A percentile compares a stretch with the other conserved stretches of the same genome.
These are phyloP conservation scores for Platanus orientalis DNA, from an alignment of 164 flowering plant species.

Conservation along the genomic window DNA sequence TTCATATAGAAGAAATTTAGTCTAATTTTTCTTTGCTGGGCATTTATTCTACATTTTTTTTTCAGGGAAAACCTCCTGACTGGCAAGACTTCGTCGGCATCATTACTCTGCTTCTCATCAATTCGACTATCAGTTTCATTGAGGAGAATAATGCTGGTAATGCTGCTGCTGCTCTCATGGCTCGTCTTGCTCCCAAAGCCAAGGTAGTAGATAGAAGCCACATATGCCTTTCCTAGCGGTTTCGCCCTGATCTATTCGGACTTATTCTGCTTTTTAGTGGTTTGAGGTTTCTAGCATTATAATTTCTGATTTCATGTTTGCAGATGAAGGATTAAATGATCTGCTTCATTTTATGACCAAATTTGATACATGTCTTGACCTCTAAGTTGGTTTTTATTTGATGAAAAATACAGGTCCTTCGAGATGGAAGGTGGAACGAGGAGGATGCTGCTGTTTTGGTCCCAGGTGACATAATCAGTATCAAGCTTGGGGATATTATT, in stretches of 20 bases:
- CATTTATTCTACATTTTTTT: neutral
- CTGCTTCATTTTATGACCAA: too few species aligned
- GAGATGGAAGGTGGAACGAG: conserved; percentile 84
- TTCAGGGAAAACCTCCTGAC: conserved; percentile 83
- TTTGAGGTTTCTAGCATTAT: neutral
- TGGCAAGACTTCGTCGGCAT: conserved; percentile 96
- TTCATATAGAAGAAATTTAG: too few species aligned
- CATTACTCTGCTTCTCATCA: conserved; percentile 65
- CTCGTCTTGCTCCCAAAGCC: conserved; percentile 87
- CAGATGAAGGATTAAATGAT: too few species aligned
- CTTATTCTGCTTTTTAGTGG: neutral
- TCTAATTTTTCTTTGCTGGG: too few species aligned
- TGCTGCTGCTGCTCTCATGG: conserved; percentile 97
- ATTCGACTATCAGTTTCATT: conserved; percentile 86
- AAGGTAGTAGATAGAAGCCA: conserved; percentile 35
- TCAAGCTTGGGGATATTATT: conserved; percentile 84
- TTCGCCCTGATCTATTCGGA: neutral
- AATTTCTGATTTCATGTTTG: neutral
- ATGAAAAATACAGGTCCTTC: conserved; percentile 47
- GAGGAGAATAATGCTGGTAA: conserved; percentile 96
- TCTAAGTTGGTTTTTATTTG: neutral
- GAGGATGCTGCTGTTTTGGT: conserved; percentile 78
- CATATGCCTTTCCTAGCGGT: neutral
- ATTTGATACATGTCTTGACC: too few species aligned
- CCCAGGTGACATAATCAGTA: conserved; percentile 84